A percentile compares a stretch with the other conserved stretches of the same genome.
These are phyloP conservation scores for Aureobasidium leucospermi DNA, from an alignment of 2,329 filamentous ascomycete genomes.

Conservation along the genomic window DNA sequence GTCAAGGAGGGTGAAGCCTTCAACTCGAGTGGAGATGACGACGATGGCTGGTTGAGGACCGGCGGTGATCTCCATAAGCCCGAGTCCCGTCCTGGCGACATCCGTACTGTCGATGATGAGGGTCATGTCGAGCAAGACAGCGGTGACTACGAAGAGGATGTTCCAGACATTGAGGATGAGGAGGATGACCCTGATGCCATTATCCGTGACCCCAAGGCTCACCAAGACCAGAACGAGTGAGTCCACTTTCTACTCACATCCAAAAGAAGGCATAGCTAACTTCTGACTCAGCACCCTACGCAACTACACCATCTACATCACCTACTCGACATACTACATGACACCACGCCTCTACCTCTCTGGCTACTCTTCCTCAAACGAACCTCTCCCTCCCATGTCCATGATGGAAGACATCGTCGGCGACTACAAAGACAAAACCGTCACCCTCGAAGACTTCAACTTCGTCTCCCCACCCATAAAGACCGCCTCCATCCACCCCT, in stretches of 20 bases:
- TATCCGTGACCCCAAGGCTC: slow-evolving; percentile 62
- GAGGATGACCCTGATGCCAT: slow-evolving; percentile 92
- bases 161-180: slow-evolving; percentile 97
- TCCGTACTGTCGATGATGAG: slow-evolving; percentile 80
- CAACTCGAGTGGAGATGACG: slow-evolving; percentile 51
- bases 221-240: slow-evolving; percentile 48
- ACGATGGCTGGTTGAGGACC: slow-evolving; percentile 88
- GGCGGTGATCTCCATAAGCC: slow-evolving; percentile 64
- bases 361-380: slow-evolving; percentile 57
- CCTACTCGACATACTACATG: slow-evolving; percentile 93
- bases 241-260: slow-evolving; percentile 23
- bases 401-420: slow-evolving; percentile 98
- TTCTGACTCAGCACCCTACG: slow-evolving; percentile 60
- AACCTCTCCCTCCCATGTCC: slow-evolving; percentile 70
- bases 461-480: slow-evolving; percentile 88
- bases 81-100: slow-evolving; percentile 69
- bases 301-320: slow-evolving; percentile 98
- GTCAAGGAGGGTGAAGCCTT: slow-evolving; percentile 55
- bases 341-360: slow-evolving; percentile 93
- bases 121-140: slow-evolving; percentile 75
- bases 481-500: slow-evolving; percentile 95
- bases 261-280: slow-evolving; percentile 17
- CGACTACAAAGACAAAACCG: slow-evolving; percentile 97
- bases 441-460: slow-evolving; percentile 94
- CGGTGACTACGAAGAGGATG: slow-evolving; percentile 70